A percentile compares a stretch with the other conserved stretches of the same genome.
These are phyloP conservation scores for Plasmodium cynomolgi DNA, from an alignment of 169 alveolate genomes.

Conservation along the genomic window DNA sequence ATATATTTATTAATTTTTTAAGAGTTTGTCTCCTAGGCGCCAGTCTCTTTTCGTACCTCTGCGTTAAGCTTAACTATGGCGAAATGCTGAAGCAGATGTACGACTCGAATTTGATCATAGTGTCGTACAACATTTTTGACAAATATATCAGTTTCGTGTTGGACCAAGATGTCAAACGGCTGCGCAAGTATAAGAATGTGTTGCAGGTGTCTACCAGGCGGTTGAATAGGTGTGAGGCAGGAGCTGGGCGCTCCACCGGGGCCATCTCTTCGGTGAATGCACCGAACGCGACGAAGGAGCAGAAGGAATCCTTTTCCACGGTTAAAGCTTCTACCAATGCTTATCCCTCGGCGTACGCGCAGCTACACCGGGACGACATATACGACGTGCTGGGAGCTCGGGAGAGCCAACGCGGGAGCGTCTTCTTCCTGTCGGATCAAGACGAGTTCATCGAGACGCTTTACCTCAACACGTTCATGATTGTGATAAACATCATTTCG, in stretches of 20 bases:
- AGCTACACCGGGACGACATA: conserved; percentile 26
- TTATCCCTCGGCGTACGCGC: not conserved
- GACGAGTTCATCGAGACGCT: conserved; percentile 50
- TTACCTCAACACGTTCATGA: conserved; percentile 36
- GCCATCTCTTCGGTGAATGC: not conserved
- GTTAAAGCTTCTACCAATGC: not conserved
- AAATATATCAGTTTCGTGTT: conserved; percentile 52
- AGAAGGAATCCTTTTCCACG: not conserved
- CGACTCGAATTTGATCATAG: conserved; percentile 27
- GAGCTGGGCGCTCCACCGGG: not conserved
- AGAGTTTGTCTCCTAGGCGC: conserved; percentile 21
- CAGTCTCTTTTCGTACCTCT: conserved; percentile 49
- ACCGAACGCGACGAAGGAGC: not conserved
- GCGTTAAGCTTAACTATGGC: conserved; percentile 44
- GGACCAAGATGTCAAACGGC: conserved; percentile 22
- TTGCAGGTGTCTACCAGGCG: not conserved
- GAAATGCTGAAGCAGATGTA: conserved; percentile 42
- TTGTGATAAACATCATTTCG: conserved; percentile 49
- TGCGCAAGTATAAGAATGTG: conserved; percentile 12
- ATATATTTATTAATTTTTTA: conserved; percentile 53
- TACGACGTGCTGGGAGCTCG: conserved; percentile 26
- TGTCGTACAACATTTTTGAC: conserved; percentile 45
- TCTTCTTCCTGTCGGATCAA: conserved; percentile 36
- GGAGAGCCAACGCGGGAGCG: not conserved
- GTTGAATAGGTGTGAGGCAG: not conserved